Evolutionary conservation across 2,329 filamentous ascomycete species (phyloP), one percentile per base, ranked within the genome.

Genomic region (Aspergillus ochraceus): DNA sequence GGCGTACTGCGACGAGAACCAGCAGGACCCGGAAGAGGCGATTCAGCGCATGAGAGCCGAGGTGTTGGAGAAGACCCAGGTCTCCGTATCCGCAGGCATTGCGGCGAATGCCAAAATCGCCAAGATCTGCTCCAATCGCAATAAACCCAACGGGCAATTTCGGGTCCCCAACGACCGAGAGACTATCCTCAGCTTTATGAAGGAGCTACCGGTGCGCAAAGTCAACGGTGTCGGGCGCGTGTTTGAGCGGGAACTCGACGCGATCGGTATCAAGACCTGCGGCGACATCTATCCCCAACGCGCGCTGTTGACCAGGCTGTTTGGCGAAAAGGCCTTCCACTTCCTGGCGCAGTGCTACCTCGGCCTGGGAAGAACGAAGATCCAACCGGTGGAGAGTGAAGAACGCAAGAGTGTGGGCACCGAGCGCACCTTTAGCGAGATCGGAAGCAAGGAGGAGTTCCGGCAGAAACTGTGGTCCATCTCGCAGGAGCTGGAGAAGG

Each of bases 141-240:
- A 98, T 76, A 99, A 99, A 71, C 95, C 95, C 0, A 96, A 99
- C 68, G 95, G 95, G 0, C 95, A 98, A 71, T 98, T 90, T 67
- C 78, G 85, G 10, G 80, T 98, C 1, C 83, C 89, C 0, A 90
- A 84, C 55, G 88, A 96, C 46, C 84, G 93, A 10, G 77, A 80
- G 26, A 83, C 86, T 0, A 92, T 99, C 60, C 87, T 98, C 84
- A 79, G 83, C 0, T 98, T 97, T 71, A 97, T 98, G 90, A 83
- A 84, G 11, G 84, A 88, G 30, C 80, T 99, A 24, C 89, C 93
- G 0, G 92, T 92, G 0, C 85, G 95, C 36, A 97, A 97, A 71
- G 90, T 98, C 49, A 97, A 97, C 66, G 95, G 95, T 1, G 86
- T 99, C n/a, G 95, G 95, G 0, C 86, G 95, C 22, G 95, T 98